These are phyloP conservation scores for Blastobotrys illinoisensis DNA, from an alignment of 1,139 yeast genomes.

Conservation along the genomic window DNA sequence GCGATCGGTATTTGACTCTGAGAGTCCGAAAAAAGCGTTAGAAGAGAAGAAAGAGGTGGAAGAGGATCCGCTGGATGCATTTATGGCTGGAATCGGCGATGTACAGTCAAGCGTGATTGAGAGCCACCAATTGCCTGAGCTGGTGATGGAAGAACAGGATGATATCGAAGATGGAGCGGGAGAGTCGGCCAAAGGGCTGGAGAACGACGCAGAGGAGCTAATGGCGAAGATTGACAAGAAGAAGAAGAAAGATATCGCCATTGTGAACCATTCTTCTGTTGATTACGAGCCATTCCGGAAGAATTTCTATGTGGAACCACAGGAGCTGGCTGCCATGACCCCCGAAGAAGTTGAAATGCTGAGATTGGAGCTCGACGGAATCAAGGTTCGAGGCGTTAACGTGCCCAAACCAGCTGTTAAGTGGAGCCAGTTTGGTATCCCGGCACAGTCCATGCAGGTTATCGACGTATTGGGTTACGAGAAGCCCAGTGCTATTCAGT, in stretches of 20 bases:
- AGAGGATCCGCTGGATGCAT: slow-evolving; percentile 39
- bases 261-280: slow-evolving; percentile 44
- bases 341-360: slow-evolving; percentile 50
- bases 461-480: slow-evolving; percentile 49
- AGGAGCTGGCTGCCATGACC: slow-evolving; percentile 44
- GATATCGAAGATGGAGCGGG: slow-evolving; percentile 25
- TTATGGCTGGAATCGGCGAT: slow-evolving; percentile 28
- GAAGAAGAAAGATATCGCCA: slow-evolving; percentile 39
- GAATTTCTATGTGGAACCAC: slow-evolving; percentile 59
- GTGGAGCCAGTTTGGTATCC: slow-evolving; percentile 82
- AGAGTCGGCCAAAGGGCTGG: slow-evolving; percentile 30
- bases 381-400: slow-evolving; percentile 52
- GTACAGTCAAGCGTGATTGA: slow-evolving; percentile 10
- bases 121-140: slow-evolving; percentile 15
- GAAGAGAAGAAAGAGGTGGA: slow-evolving; percentile 21
- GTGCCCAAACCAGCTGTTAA: slow-evolving; percentile 64
- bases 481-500: slow-evolving; percentile 82
- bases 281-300: slow-evolving; percentile 54
- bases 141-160: slow-evolving; percentile 24
- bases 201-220: slow-evolving; percentile 27
- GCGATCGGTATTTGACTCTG: neutral
- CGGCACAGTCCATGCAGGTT: slow-evolving; percentile 49
- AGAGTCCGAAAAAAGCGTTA: neutral
- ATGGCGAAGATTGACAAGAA: slow-evolving; percentile 35
- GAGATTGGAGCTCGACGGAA: slow-evolving; percentile 56